Evolutionary conservation across 164 flowering plant genomes (phyloP).

Genomic region (Piper longum): DNA sequence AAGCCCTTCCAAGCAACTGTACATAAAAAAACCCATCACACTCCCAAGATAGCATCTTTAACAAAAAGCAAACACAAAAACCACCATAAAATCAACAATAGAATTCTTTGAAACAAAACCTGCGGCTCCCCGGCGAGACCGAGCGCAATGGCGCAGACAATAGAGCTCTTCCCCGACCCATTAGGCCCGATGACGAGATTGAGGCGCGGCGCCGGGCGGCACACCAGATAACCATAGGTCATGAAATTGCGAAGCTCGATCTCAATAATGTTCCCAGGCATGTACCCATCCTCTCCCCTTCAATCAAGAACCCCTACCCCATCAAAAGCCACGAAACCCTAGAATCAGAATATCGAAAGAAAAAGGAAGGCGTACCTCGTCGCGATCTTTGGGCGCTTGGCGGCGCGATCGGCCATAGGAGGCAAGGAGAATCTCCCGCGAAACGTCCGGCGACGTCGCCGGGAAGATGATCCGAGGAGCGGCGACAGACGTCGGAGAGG

Average conservation of each 20-base stretch:
- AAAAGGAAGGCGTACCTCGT: conserved; percentile 16
- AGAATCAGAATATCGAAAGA: neutral
- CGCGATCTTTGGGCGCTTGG: conserved; percentile 37
- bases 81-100: neutral
- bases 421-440: neutral
- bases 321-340: neutral
- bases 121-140: conserved; percentile 96
- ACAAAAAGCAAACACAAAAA: too few species aligned
- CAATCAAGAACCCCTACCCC: neutral
- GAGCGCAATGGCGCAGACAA: conserved; percentile 92
- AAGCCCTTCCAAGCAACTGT: conserved; percentile 86
- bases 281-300: conserved; percentile 80
- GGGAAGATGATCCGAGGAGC: neutral
- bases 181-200: conserved; percentile 93
- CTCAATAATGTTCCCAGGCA: conserved; percentile 73
- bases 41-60: neutral
- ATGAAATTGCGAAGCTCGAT: conserved; percentile 81
- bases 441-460: neutral
- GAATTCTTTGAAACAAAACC: conserved; percentile 21
- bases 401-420: conserved; percentile 27
- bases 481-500: neutral
- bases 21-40: neutral
- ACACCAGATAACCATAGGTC: conserved; percentile 52
- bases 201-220: conserved; percentile 74
- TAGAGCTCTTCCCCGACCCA: conserved; percentile 93